Evolutionary conservation across 2,329 filamentous ascomycete species (phyloP), one percentile per base, ranked within the genome.

Genomic region (Aspergillus sojae): DNA sequence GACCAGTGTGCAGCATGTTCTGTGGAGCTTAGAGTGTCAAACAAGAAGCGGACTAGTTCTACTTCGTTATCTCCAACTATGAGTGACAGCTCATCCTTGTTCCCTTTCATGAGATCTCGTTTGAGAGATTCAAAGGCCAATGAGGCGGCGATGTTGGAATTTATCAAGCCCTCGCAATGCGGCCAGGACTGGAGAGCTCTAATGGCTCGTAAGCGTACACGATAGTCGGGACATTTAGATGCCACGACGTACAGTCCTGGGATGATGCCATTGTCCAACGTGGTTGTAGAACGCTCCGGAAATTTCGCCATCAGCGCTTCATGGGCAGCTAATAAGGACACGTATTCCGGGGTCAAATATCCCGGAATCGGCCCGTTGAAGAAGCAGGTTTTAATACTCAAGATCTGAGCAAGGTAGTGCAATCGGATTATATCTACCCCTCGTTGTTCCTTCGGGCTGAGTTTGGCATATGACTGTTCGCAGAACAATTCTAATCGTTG

Each of bases 341-440:
- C 30, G 23, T 50, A 56, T 28, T 57, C 50, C 0, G 59, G 41
- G 2, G 32, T 39, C 9, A 48, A 16, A n/a, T 5, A 32, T 21
- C 23, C 45, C 0, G 57, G 32, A 9, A 41, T 30, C 1, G 57
- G 21, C 3, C 21, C 30, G 12, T 60, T 32, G 19, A 57, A 34
- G 3, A 64, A 32, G 21, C 54, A 52, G 4, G 30, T 64, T 34
- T 64, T 58, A 16, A 64, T 16, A n/a, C 46, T 14, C 4, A 64
- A 34, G 2, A 46, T 56, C 10, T 62, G 62, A n/a, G 54, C 43
- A 10, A 58, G 26, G 23, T 28, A 61, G 3, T 57, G 48, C 28
- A 62, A 30, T 14, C 39, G 32, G 14, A 59, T 14, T 10, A 62
- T 45, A 26, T 59, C 59, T 12, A n/a, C 28, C 7, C 43, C 54